Base-by-base conservation (phyloP, 495 filamentous ascomycete species). In the Cercophora sp. region DNA sequence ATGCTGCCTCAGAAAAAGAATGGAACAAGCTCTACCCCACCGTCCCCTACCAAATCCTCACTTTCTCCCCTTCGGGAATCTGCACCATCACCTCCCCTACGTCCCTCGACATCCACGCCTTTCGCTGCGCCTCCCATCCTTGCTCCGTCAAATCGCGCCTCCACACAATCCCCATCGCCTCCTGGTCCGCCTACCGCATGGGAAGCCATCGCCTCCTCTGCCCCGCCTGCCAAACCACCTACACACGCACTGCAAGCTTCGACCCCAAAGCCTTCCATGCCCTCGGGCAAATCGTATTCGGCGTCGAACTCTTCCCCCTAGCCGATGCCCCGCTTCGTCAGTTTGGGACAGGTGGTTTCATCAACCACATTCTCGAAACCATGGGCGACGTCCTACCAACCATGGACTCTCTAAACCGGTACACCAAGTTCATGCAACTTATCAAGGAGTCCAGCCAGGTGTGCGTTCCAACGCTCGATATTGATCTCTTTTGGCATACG, bases 401-500 rank as follows among this genome's bases (percentile, higher is more conserved):
- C 23, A 22, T 41, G 13, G 13, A 43, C 4, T 13, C 40, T 15
- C 46, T 36, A 13, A 15, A 13, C 11, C 45, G 52, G 35, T 55
- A 55, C 13, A 8, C 34, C 11, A 37, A 35, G 8, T 55, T 55
- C 19, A n/a, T 55, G 10, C 24, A 35, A n/a, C 36, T 55, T 19
- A 41, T 55, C 16, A 15, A 32, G 16, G 23, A 27, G 1, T 16
- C 11, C 0, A 3, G 4, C 3, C 15, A 4, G 8, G 18, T 55
- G 4, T 11, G 22, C 1, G 85, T 89, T 1, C 87, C 87, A 10
- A 89, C 86, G 5, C 64, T 89, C 0, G 86, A 89, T 52, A 78
- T 89, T 20, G 86, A 89, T 60, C 69, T 89, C 1, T 84, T 77
- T 22, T 90, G 86, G 86, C 78, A 82, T 58, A 75, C 71, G 0